Percentiles rank a stretch among this genome's conserved stretches.
Evolutionary conservation across 306 rosid species (phyloP).

Genomic region (Cucurbita argyrosperma): DNA sequence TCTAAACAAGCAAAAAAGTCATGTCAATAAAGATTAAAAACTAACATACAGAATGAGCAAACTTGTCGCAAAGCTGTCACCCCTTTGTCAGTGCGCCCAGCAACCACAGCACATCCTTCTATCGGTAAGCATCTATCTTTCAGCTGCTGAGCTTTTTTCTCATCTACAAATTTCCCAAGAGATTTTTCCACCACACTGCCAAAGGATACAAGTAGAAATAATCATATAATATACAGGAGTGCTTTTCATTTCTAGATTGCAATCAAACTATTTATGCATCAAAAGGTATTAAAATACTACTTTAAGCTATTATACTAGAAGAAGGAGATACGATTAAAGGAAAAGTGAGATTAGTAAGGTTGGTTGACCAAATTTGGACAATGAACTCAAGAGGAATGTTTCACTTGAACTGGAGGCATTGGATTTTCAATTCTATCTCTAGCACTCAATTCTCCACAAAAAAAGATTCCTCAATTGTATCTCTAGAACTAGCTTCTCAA

Average conservation of each 20-base stretch:
- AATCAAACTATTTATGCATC: not conserved
- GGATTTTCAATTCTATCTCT: not conserved
- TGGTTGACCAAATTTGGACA: not conserved
- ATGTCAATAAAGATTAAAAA: not conserved
- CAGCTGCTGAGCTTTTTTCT: constrained; percentile 49
- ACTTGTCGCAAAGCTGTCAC: constrained; percentile 88
- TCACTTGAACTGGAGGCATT: not conserved
- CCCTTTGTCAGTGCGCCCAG: constrained; percentile 98
- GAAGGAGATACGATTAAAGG: not conserved
- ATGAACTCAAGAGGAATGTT: not conserved
- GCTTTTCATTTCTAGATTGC: not conserved
- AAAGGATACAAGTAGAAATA: not conserved
- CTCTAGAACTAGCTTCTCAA: not conserved
- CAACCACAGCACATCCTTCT: constrained; percentile 66
- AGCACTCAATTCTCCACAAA: not conserved
- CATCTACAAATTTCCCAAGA: constrained; percentile 83
- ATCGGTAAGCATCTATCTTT: constrained; percentile 55
- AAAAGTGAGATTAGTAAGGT: not conserved
- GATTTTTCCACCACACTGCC: constrained; percentile 49
- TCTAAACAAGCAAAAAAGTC: constrained; percentile 1
- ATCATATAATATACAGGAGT: not conserved
- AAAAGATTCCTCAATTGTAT: not conserved
- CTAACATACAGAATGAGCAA: constrained; percentile 73
- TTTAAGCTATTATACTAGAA: not conserved
- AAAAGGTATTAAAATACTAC: not conserved